These are phyloP conservation scores for Coniophora puteana DNA, from an alignment of 1,284 basidiomycete species.

Conservation along the genomic window DNA sequence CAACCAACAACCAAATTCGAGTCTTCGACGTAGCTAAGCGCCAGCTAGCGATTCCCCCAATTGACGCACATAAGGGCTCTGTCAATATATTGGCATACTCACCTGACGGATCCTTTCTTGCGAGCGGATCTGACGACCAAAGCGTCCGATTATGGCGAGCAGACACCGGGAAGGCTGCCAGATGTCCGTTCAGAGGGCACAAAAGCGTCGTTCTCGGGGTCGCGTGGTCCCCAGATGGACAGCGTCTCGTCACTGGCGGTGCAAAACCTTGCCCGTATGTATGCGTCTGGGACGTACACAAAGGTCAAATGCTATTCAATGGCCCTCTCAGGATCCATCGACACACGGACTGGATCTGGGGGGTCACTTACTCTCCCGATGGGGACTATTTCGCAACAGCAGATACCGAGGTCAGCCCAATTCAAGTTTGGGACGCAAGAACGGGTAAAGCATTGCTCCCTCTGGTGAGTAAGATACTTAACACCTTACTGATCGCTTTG, in stretches of 20 bases:
- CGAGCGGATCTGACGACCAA: not conserved
- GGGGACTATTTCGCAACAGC: slow-evolving; percentile 1
- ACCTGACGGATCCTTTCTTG: not conserved
- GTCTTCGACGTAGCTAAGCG: not conserved
- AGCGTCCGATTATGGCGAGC: not conserved
- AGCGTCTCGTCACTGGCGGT: slow-evolving; percentile 3
- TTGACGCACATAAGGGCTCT: not conserved
- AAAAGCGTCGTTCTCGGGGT: not conserved
- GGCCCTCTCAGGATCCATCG: not conserved
- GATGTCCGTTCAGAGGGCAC: not conserved
- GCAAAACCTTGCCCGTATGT: slow-evolving; percentile 7
- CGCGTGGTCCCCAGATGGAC: slow-evolving; percentile 11
- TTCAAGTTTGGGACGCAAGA: slow-evolving; percentile 1
- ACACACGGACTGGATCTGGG: not conserved
- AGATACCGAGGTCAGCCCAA: not conserved
- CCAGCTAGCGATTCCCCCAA: not conserved
- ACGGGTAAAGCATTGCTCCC: not conserved
- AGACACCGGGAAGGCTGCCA: not conserved
- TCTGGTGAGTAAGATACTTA: not conserved
- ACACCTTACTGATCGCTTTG: no score
- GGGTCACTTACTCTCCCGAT: slow-evolving; percentile 8
- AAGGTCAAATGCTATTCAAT: not conserved
- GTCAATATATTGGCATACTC: not conserved
- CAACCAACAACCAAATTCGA: not conserved
- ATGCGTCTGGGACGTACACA: slow-evolving; percentile 10